These are phyloP conservation scores for Blastomyces percursus DNA, from an alignment of 2,329 filamentous ascomycete species.

Conservation along the genomic window DNA sequence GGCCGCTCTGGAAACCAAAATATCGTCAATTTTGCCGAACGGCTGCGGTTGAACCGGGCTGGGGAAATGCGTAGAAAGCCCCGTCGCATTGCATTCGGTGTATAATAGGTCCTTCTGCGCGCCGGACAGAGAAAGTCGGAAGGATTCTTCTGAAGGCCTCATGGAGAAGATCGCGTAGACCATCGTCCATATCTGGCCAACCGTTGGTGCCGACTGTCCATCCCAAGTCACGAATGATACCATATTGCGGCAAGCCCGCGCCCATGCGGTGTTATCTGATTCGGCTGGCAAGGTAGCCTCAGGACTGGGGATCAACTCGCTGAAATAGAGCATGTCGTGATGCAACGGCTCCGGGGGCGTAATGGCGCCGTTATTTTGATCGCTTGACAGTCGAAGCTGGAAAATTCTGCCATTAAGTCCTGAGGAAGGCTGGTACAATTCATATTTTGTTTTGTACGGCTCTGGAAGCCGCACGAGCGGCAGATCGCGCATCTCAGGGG, in stretches of 20 bases:
- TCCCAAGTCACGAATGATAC: constrained; percentile 27
- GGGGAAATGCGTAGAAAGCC: constrained; percentile 36
- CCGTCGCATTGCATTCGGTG: constrained; percentile 25
- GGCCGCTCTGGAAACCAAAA: constrained; percentile 43
- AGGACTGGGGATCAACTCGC: constrained; percentile 18
- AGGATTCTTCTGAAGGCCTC: constrained; percentile 23
- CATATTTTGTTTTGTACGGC: constrained; percentile 17
- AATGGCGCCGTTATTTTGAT: constrained; percentile 15
- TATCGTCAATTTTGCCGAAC: constrained; percentile 28
- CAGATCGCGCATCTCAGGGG: constrained; percentile 9
- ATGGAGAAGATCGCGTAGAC: constrained; percentile 29
- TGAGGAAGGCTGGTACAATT: constrained; percentile 13
- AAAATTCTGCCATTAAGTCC: constrained; percentile 11
- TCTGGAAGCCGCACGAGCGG: constrained; percentile 16
- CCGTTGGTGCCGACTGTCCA: constrained; percentile 19
- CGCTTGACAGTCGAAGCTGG: constrained; percentile 14
- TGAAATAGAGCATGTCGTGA: constrained; percentile 22
- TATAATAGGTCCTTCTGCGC: constrained; percentile 18
- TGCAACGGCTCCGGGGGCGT: constrained; percentile 21
- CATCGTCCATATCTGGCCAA: constrained; percentile 32
- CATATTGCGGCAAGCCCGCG: constrained; percentile 23
- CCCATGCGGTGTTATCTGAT: constrained; percentile 32
- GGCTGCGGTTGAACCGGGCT: constrained; percentile 23
- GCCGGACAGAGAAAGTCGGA: constrained; percentile 27
- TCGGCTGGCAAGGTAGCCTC: constrained; percentile 15